phyloP scores from a whole-genome alignment of 257 asterid species.

The Petunia secreta region DNA sequence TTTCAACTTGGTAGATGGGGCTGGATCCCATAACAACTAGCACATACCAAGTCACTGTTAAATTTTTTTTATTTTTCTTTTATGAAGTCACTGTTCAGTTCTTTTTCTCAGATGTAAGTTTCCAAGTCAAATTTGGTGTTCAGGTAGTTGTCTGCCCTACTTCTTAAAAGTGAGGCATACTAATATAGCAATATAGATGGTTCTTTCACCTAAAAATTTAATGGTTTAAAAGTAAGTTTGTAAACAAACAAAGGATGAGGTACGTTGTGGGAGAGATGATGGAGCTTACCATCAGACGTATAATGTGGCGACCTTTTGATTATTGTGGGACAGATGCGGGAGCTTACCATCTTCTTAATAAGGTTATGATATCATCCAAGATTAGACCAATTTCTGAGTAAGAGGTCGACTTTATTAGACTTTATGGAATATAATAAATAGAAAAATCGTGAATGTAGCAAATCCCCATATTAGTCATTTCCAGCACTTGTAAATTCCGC shows the following conservation, averaged over 20 bases:
- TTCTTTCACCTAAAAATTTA: background rate
- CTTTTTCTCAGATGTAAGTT: constrained; percentile 7
- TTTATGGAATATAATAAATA: background rate
- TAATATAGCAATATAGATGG: background rate
- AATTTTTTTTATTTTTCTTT: background rate
- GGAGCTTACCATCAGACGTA: background rate
- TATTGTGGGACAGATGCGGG: background rate
- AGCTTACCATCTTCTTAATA: background rate
- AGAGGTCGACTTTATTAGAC: background rate
- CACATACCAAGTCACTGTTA: background rate
- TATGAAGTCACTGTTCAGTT: background rate
- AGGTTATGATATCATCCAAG: background rate
- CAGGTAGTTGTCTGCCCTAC: background rate
- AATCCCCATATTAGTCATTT: background rate
- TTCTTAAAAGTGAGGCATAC: background rate
- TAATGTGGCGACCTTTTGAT: background rate
- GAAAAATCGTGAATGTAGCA: background rate
- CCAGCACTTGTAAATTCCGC: background rate
- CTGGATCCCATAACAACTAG: background rate
- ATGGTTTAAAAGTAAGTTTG: background rate
- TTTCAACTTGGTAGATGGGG: too few species aligned
- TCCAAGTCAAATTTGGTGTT: background rate
- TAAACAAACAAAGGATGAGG: background rate
- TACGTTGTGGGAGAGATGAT: background rate
- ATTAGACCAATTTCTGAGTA: background rate